phyloP scores from a whole-genome alignment of 78 protist species.

The Dictyostelium capitatum region DNA sequence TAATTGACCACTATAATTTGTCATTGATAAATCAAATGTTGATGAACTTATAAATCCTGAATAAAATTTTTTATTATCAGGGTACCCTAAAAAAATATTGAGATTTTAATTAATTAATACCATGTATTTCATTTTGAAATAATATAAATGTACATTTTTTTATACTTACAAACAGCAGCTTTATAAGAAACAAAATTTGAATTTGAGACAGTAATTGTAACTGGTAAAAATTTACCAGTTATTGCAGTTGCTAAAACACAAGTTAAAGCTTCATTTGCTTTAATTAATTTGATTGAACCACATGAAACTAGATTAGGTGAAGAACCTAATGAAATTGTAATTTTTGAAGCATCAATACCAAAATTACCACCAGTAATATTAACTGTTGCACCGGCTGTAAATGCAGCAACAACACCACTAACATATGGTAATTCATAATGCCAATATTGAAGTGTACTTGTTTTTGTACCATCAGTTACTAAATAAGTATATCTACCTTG shows the following conservation, averaged over 20 bases:
- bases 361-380: slow-evolving; percentile 24
- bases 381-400: neutral
- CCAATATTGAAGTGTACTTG: neutral
- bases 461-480: neutral
- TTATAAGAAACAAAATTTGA: slow-evolving; percentile 6
- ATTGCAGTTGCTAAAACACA: neutral
- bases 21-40: neutral
- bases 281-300: neutral
- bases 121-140: neutral
- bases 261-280: slow-evolving; percentile 1
- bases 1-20: neutral
- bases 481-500: neutral
- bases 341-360: neutral
- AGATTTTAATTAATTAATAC: neutral
- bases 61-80: neutral
- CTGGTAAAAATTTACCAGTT: slow-evolving; percentile 24
- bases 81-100: neutral
- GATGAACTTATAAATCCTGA: slow-evolving; percentile 32
- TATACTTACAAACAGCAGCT: slow-evolving; percentile 46
- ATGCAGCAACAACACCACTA: neutral
- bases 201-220: neutral
- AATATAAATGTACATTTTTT: neutral
- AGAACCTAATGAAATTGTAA: neutral
- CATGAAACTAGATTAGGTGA: neutral
- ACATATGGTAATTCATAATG: slow-evolving; percentile 33